These are phyloP conservation scores for Carex myosuroides DNA, from an alignment of 176 grass and related monocot genomes.

Conservation along the genomic window DNA sequence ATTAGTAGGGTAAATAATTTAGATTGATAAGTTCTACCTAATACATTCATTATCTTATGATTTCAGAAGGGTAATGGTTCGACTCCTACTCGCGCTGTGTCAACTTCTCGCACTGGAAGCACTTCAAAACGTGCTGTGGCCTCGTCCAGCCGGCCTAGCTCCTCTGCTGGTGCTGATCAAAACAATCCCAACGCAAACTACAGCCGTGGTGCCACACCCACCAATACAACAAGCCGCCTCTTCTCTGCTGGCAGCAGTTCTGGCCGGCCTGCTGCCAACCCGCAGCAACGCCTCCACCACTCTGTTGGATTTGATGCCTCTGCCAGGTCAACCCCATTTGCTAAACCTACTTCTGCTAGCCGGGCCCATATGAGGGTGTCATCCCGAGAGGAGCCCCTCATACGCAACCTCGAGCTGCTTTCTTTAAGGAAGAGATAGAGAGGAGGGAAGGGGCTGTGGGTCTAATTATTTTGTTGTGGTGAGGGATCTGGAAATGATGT, in stretches of 20 bases:
- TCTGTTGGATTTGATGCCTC: constrained; percentile 49
- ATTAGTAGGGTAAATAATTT: constrained; percentile 12
- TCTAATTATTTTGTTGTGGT: constrained; percentile 21
- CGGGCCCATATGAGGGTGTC: constrained; percentile 6
- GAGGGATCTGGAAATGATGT: constrained; percentile 26
- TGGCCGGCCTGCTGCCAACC: constrained; percentile 33
- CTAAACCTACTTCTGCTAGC: constrained; percentile 29
- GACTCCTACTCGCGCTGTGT: constrained; percentile 20
- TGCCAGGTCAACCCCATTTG: constrained; percentile 35
- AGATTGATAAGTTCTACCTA: constrained; percentile 28
- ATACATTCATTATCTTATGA: neutral
- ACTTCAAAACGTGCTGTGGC: constrained; percentile 57
- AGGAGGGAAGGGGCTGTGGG: neutral
- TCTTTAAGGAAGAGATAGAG: constrained; percentile 72
- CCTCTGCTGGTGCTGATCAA: constrained; percentile 35
- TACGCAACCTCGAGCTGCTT: constrained; percentile 64
- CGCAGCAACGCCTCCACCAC: constrained; percentile 69
- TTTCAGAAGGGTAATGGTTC: constrained; percentile 36
- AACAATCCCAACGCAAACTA: constrained; percentile 3
- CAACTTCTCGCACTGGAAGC: constrained; percentile 64
- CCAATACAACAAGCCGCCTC: constrained; percentile 39
- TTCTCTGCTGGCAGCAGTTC: constrained; percentile 48
- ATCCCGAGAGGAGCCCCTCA: constrained; percentile 41
- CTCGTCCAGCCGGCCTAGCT: constrained; percentile 56
- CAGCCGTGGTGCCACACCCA: constrained; percentile 23